A percentile compares a stretch with the other conserved stretches of the same genome.
Conservation (phyloP, 1,284 basidiomycete species). For the Ceratobasidium sp. region DNA sequence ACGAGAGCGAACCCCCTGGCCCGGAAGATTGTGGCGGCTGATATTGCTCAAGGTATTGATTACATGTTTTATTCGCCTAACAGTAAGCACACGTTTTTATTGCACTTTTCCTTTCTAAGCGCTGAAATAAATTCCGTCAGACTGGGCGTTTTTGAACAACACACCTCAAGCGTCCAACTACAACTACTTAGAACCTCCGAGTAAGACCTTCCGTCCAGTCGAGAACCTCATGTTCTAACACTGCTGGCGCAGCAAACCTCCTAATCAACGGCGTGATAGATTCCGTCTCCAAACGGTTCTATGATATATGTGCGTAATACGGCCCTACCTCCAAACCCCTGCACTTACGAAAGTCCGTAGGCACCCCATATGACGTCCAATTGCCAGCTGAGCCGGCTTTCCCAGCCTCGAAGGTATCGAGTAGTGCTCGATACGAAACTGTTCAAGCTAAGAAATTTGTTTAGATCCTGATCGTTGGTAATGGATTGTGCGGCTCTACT, state of each 20-base stretch:
- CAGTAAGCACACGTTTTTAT: constrained; percentile 25
- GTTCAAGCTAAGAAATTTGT: constrained; percentile 9
- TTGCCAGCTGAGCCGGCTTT: constrained; percentile 66
- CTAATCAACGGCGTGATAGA: constrained; percentile 16
- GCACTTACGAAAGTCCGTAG: no score
- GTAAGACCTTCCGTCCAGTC: not conserved
- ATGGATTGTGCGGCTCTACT: constrained; percentile 70
- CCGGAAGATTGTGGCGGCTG: constrained; percentile 28
- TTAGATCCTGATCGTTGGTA: constrained; percentile 57
- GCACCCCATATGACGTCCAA: constrained; percentile 54
- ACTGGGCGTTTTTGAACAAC: constrained; percentile 64
- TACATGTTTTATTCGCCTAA: constrained; percentile 27
- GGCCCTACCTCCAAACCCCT: no score
- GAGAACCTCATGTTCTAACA: not conserved
- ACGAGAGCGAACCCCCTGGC: constrained; percentile 50
- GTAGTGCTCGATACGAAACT: not conserved
- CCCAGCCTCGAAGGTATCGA: constrained; percentile 59
- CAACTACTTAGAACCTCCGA: constrained; percentile 64
- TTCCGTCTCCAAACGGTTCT: constrained; percentile 50
- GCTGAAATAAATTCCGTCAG: no score
- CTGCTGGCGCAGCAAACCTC: not conserved
- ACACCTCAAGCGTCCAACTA: constrained; percentile 59
- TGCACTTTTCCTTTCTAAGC: no score
- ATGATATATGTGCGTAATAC: constrained; percentile 52
- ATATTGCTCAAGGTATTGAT: constrained; percentile 33